These are phyloP conservation scores for Quercus bicolor DNA, from an alignment of 306 rosid genomes.

Conservation along the genomic window DNA sequence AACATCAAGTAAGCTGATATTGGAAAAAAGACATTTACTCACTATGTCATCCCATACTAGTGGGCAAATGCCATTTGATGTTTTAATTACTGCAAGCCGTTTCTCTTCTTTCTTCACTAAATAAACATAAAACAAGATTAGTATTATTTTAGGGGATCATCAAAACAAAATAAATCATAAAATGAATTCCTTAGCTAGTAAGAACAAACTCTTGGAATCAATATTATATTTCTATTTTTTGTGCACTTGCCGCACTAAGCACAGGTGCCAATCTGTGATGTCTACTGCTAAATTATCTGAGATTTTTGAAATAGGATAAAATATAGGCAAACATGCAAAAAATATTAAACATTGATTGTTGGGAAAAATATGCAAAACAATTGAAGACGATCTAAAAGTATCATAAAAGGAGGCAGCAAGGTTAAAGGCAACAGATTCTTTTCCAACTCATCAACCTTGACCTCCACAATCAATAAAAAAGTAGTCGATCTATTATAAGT, in stretches of 20 bases:
- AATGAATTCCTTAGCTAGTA: neutral
- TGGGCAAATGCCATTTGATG: constrained; percentile 79
- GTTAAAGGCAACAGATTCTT: no score
- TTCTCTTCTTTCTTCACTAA: constrained; percentile 85
- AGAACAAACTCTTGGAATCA: neutral
- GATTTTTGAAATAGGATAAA: neutral
- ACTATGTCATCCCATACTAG: constrained; percentile 85
- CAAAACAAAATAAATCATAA: constrained; percentile 9
- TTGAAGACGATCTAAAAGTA: no score
- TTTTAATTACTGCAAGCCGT: constrained; percentile 58
- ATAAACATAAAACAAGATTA: constrained; percentile 19
- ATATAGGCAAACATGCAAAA: neutral
- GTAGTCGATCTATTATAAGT: no score
- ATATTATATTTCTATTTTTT: neutral
- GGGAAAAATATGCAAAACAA: no score
- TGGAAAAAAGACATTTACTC: constrained; percentile 31
- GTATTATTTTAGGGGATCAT: neutral
- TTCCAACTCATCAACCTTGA: no score
- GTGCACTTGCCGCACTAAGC: neutral
- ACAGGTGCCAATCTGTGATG: neutral
- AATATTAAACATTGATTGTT: neutral
- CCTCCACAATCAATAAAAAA: no score
- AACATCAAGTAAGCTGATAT: constrained; percentile 7
- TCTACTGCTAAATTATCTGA: neutral
- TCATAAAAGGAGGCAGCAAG: no score